Evolutionary conservation across 2,329 filamentous ascomycete genomes (phyloP), one percentile per base, ranked within the genome.

Genomic region (Apiospora aurea): DNA sequence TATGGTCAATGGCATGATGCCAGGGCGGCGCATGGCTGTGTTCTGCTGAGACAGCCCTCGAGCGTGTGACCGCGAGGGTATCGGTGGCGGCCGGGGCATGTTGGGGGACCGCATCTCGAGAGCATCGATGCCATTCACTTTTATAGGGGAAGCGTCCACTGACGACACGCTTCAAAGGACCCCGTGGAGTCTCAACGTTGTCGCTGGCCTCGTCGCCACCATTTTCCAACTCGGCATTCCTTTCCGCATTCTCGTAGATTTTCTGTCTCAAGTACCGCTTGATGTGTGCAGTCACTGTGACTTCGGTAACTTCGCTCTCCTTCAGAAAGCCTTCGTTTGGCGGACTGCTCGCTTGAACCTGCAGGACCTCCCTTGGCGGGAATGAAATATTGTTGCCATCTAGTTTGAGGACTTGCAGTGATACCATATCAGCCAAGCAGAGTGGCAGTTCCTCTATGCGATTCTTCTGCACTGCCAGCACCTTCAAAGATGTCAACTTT

Each of bases 351-450:
- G 86, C 85, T 77, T 88, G 87, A 14, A 89, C 83, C 76, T 92
- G 90, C 38, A 94, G 81, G 18, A 92, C 86, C 75, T 93, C 91
- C 76, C 88, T 90, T 21, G 94, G 92, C 4, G 95, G 95, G 77
- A 96, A 96, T 72, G 88, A 89, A 72, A 98, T 89, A 11, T 94
- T 94, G 77, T 98, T 98, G 66, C 94, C 94, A 72, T 96, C 93
- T 47, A 98, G 90, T 81, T 97, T 97, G 71, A 98, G 87, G 75
- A 97, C 93, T 79, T 96, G 94, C 72, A 98, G 84, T 71, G 94
- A 96, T 71, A 89, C 91, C 93, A 98, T 97, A 75, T 97, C 95
- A 71, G 94, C 94, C 29, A 98, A 84, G 75, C 94, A 95, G 8
- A 93, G 84, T 1, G 96, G 96, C 24, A 98, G 85, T 76, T 95